These are phyloP conservation scores for Sporisorium reilianum DNA, from an alignment of 1,284 basidiomycete genomes.

Conservation along the genomic window DNA sequence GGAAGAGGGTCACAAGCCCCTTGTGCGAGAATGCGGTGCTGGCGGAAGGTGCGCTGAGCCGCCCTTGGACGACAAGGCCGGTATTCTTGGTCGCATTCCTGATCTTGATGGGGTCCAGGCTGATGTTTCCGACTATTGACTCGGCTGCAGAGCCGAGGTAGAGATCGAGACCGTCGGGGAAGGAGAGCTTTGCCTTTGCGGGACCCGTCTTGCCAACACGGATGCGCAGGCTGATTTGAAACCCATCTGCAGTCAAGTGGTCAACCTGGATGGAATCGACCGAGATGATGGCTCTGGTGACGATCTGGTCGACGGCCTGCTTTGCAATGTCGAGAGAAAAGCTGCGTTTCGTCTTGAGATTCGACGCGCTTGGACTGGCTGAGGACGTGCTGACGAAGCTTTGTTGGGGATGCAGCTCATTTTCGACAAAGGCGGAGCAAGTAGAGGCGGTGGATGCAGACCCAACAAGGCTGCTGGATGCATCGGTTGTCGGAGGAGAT, in stretches of 20 bases:
- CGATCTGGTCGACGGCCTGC: conserved; percentile 43
- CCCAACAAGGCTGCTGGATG: conserved; percentile 3
- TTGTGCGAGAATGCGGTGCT: background rate
- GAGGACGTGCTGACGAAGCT: conserved; percentile 12
- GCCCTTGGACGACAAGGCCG: conserved; percentile 31
- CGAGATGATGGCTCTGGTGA: conserved; percentile 32
- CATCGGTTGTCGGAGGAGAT: conserved; percentile 13
- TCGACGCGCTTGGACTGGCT: background rate
- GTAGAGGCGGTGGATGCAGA: conserved; percentile 12
- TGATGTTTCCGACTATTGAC: conserved; percentile 25
- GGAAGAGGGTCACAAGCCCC: conserved; percentile 34
- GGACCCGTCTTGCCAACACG: conserved; percentile 42
- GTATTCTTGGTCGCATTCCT: conserved; percentile 20
- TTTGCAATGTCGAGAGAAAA: conserved; percentile 41
- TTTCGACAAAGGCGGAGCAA: background rate
- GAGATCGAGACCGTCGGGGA: conserved; percentile 47
- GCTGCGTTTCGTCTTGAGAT: conserved; percentile 5
- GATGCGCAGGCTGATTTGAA: conserved; percentile 27
- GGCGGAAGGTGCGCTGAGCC: background rate
- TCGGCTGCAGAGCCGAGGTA: conserved; percentile 29
- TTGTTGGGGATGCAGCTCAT: conserved; percentile 12
- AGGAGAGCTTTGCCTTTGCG: conserved; percentile 48
- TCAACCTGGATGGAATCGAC: conserved; percentile 32
- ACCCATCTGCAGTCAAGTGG: conserved; percentile 28
- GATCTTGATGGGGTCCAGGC: conserved; percentile 37